A percentile compares a stretch with the other conserved stretches of the same genome.
Evolutionary conservation across 2,329 filamentous ascomycete genomes (phyloP).

Genomic region (Fusarium sp.): DNA sequence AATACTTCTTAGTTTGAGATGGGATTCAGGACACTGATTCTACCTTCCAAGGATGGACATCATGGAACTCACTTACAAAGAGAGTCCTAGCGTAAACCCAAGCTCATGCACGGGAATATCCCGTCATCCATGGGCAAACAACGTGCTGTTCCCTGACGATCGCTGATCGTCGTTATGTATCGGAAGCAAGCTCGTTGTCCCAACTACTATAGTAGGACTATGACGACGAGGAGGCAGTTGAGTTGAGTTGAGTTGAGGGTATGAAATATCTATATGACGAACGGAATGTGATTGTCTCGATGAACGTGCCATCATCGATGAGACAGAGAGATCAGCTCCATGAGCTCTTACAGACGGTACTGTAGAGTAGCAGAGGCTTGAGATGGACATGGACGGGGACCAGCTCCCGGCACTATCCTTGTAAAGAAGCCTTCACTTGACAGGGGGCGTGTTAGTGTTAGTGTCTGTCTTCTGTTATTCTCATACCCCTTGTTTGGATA

Average conservation of each 20-base stretch:
- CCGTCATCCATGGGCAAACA: slow-evolving; percentile 17
- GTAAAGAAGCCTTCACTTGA: slow-evolving; percentile 20
- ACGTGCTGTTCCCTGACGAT: slow-evolving; percentile 34
- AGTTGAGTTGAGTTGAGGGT: slow-evolving; percentile 4
- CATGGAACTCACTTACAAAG: slow-evolving; percentile 23
- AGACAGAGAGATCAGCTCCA: slow-evolving; percentile 29
- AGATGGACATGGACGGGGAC: slow-evolving; percentile 33
- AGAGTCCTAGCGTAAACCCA: slow-evolving; percentile 8
- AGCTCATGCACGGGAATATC: slow-evolving; percentile 8
- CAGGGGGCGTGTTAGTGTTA: slow-evolving; percentile 24
- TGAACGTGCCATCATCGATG: slow-evolving; percentile 33
- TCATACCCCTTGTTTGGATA: slow-evolving; percentile 41
- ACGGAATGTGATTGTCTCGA: slow-evolving; percentile 43
- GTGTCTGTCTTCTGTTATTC: slow-evolving; percentile 14
- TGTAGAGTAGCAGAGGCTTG: slow-evolving; percentile 16
- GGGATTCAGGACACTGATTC: slow-evolving; percentile 19
- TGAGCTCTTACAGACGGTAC: not conserved
- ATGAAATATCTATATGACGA: slow-evolving; percentile 8
- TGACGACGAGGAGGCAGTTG: slow-evolving; percentile 2
- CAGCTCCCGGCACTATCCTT: slow-evolving; percentile 41
- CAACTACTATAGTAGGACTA: slow-evolving; percentile 18
- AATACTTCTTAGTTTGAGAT: slow-evolving; percentile 11
- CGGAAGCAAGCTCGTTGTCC: slow-evolving; percentile 21
- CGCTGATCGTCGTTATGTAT: slow-evolving; percentile 20
- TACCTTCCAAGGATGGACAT: slow-evolving; percentile 1